Percentiles rank a stretch among this genome's conserved stretches.
Conservation (phyloP, 2,329 filamentous ascomycete species). For the Penicillium thymicola region DNA sequence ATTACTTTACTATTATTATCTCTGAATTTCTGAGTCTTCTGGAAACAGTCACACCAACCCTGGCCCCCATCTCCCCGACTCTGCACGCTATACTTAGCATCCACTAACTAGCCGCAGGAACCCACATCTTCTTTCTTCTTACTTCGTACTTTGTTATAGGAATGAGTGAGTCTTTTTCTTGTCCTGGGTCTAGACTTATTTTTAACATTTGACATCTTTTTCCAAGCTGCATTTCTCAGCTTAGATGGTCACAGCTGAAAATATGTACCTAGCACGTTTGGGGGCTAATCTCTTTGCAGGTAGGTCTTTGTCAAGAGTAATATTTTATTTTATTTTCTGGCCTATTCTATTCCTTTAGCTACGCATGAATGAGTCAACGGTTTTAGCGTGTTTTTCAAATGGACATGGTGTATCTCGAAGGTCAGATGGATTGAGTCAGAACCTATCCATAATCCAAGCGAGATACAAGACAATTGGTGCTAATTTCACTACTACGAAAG, state of each 20-base stretch:
- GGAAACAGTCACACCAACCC: constrained; percentile 2
- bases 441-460: not conserved
- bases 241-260: not conserved
- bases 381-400: not conserved
- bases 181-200: not conserved
- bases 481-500: not conserved
- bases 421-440: not conserved
- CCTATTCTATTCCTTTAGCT: not conserved
- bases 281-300: not conserved
- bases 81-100: constrained; percentile 7
- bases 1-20: constrained; percentile 1
- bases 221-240: not conserved
- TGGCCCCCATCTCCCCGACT: constrained; percentile 1
- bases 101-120: not conserved
- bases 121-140: not conserved
- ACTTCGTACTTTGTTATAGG: not conserved
- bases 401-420: not conserved
- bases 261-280: not conserved
- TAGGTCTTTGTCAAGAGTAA: no score
- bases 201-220: not conserved
- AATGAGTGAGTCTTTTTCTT: not conserved
- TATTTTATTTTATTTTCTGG: not conserved
- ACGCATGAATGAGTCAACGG: not conserved
- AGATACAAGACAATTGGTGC: not conserved
- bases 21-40: not conserved